Evolutionary conservation across 345 rosid genomes (phyloP).

Genomic region (Capsella bursapastoris): DNA sequence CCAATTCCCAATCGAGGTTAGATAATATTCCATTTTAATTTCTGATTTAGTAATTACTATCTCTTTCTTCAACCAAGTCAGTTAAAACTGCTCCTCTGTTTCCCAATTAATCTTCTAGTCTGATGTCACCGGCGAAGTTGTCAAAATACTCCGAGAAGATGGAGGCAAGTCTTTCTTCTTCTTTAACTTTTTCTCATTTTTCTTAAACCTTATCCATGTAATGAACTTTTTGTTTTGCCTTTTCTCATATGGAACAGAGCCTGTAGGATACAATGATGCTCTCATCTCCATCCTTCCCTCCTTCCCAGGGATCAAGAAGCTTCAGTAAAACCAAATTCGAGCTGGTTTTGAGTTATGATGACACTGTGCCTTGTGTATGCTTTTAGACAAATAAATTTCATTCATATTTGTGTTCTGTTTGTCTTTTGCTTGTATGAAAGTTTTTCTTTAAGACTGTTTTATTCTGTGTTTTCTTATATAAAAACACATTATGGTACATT

Average conservation of each 20-base stretch:
- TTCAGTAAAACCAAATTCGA: slow-evolving; percentile 48
- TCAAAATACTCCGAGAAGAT: slow-evolving; percentile 73
- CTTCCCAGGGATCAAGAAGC: slow-evolving; percentile 92
- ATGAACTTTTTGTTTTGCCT: slow-evolving; percentile 22
- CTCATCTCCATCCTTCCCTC: slow-evolving; percentile 85
- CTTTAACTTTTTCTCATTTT: background rate
- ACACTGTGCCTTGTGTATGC: slow-evolving; percentile 37
- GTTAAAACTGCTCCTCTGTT: slow-evolving; percentile 13
- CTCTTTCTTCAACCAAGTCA: slow-evolving; percentile 9
- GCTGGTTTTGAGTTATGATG: slow-evolving; percentile 35
- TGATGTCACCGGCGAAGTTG: slow-evolving; percentile 77
- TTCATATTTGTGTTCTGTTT: slow-evolving; percentile 27
- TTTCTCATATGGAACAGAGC: slow-evolving; percentile 54
- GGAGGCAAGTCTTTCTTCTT: slow-evolving; percentile 63
- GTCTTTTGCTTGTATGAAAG: slow-evolving; percentile 26
- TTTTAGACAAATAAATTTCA: slow-evolving; percentile 37
- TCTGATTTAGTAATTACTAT: background rate
- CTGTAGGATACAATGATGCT: slow-evolving; percentile 86
- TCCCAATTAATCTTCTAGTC: slow-evolving; percentile 54
- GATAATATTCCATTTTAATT: background rate
- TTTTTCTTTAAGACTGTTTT: slow-evolving; percentile 22
- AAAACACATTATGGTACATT: background rate
- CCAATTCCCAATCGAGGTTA: slow-evolving; percentile 81
- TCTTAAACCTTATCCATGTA: background rate
- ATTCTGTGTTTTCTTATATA: slow-evolving; percentile 11